These are phyloP conservation scores for Guadua angustifolia DNA, from an alignment of 176 grass and related monocot genomes.

Conservation along the genomic window DNA sequence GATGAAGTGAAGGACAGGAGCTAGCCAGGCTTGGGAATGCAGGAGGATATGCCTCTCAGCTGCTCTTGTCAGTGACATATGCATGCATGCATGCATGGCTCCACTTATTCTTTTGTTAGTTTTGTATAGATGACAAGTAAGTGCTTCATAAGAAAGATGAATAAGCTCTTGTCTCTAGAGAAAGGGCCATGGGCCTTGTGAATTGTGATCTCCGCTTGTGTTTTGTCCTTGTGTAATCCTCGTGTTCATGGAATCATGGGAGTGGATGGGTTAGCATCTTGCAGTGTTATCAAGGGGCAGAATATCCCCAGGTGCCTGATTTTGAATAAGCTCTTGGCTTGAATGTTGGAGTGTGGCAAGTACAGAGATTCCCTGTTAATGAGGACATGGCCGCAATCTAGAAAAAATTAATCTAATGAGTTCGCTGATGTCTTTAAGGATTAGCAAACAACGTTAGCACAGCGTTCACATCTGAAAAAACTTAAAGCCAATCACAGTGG, in stretches of 20 bases:
- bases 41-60: conserved; percentile 4
- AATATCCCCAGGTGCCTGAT: conserved; percentile 28
- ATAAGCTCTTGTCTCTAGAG: conserved; percentile 21
- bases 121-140: conserved; percentile 22
- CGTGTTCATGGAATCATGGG: conserved; percentile 45
- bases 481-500: background rate
- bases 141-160: background rate
- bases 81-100: background rate
- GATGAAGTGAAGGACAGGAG: too few species aligned
- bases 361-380: conserved; percentile 3
- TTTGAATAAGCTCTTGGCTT: conserved; percentile 20
- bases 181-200: conserved; percentile 5
- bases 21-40: background rate
- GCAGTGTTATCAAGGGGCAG: background rate
- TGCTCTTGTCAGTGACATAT: conserved; percentile 10
- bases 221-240: conserved; percentile 37
- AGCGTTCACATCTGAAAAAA: background rate
- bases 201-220: conserved; percentile 31
- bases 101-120: background rate
- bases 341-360: background rate
- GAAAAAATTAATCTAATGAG: conserved; percentile 5
- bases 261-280: conserved; percentile 33
- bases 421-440: background rate
- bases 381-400: background rate
- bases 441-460: background rate